These are phyloP conservation scores for Phytophthora pisi DNA, from an alignment of 352 stramenopile genomes.

Conservation along the genomic window DNA sequence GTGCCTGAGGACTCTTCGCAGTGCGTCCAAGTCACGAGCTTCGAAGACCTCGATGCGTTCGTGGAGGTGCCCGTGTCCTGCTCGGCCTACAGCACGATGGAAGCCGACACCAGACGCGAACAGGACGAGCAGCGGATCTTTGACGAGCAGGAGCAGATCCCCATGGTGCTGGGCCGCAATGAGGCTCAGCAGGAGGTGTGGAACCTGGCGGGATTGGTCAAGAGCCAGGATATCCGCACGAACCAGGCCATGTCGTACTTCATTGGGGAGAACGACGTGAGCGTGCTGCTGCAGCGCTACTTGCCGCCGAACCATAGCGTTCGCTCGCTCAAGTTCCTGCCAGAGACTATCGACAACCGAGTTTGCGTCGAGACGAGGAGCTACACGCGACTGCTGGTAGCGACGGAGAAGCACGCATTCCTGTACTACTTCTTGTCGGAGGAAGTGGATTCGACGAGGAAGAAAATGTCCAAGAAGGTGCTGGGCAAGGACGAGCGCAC, in stretches of 20 bases:
- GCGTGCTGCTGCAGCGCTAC: slow-evolving; percentile 74
- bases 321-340: slow-evolving; percentile 72
- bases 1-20: slow-evolving; percentile 51
- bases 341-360: slow-evolving; percentile 84
- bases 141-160: slow-evolving; percentile 60
- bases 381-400: slow-evolving; percentile 78
- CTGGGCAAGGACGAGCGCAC: slow-evolving; percentile 57
- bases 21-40: slow-evolving; percentile 47
- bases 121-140: slow-evolving; percentile 60
- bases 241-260: slow-evolving; percentile 84
- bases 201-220: slow-evolving; percentile 74
- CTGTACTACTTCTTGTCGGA: slow-evolving; percentile 85
- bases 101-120: slow-evolving; percentile 47
- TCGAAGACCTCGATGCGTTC: slow-evolving; percentile 52
- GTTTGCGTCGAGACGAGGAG: slow-evolving; percentile 75
- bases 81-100: slow-evolving; percentile 58
- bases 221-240: slow-evolving; percentile 78
- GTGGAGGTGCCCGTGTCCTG: slow-evolving; percentile 64
- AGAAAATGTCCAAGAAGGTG: slow-evolving; percentile 83
- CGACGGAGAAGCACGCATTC: slow-evolving; percentile 69
- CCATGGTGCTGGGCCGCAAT: slow-evolving; percentile 68
- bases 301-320: slow-evolving; percentile 78
- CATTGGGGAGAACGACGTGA: slow-evolving; percentile 63
- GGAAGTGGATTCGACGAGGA: slow-evolving; percentile 71
- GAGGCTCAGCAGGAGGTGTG: slow-evolving; percentile 79